A percentile compares a stretch with the other conserved stretches of the same genome.
Conservation (phyloP, 306 rosid species). For the Cucurbita ficifolia region DNA sequence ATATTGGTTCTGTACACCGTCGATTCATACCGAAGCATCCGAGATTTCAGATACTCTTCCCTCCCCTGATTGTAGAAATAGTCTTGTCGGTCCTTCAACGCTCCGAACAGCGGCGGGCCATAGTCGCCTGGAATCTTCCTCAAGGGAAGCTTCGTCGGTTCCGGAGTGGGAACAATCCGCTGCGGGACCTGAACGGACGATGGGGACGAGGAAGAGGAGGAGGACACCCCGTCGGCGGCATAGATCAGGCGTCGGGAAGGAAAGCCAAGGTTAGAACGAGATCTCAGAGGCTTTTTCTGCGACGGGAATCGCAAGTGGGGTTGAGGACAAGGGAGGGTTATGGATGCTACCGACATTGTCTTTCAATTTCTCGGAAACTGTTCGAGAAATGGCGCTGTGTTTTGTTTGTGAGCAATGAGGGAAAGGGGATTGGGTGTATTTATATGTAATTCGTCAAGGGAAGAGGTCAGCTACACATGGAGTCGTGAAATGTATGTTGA, state of each 20-base stretch:
- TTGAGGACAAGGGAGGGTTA: not conserved
- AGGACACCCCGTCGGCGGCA: constrained; percentile 16
- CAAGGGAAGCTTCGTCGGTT: constrained; percentile 24
- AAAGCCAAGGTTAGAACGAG: not conserved
- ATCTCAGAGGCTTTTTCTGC: not conserved
- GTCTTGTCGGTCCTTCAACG: constrained; percentile 52
- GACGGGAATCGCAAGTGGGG: not conserved
- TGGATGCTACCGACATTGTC: not conserved
- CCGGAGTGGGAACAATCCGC: constrained; percentile 1
- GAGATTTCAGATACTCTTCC: constrained; percentile 45
- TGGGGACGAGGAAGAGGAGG: not conserved
- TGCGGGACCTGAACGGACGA: constrained; percentile 13
- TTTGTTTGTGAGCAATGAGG: not conserved
- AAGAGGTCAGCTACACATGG: too few relatives aligned
- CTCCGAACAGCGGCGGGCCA: constrained; percentile 59
- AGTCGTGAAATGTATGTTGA: too few relatives aligned
- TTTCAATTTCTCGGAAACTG: not conserved
- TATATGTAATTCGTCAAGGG: too few relatives aligned
- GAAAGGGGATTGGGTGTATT: not conserved
- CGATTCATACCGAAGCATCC: constrained; percentile 41
- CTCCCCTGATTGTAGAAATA: constrained; percentile 73
- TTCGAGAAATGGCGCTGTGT: not conserved
- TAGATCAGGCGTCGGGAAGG: not conserved
- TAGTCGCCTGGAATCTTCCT: constrained; percentile 58
- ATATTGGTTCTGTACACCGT: constrained; percentile 72